Percentiles rank a stretch among this genome's conserved stretches.
phyloP scores from a whole-genome alignment of 2,329 filamentous ascomycete genomes.

The Leptoxyphium fumago region DNA sequence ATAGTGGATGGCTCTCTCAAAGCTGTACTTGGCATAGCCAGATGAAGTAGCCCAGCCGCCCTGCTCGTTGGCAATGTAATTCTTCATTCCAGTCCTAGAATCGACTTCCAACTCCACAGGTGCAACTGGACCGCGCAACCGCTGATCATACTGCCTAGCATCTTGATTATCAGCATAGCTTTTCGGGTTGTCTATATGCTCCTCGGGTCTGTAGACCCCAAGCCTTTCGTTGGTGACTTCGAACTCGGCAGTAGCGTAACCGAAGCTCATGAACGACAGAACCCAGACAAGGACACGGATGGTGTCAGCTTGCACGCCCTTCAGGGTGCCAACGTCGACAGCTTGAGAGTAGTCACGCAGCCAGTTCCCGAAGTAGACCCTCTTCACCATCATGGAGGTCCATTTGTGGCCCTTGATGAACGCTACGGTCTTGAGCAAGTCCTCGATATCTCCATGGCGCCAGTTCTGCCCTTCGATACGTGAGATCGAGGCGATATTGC shows the following conservation, averaged over 20 bases:
- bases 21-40: constrained; percentile 41
- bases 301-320: constrained; percentile 77
- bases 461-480: constrained; percentile 34
- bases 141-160: constrained; percentile 65
- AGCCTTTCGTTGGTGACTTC: constrained; percentile 68
- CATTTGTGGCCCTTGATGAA: constrained; percentile 58
- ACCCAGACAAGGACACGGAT: constrained; percentile 83
- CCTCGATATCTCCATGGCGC: constrained; percentile 39
- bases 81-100: constrained; percentile 77
- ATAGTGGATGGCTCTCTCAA: constrained; percentile 33
- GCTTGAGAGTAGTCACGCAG: constrained; percentile 71
- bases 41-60: constrained; percentile 82
- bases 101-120: constrained; percentile 32
- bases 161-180: constrained; percentile 72
- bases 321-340: constrained; percentile 83
- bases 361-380: constrained; percentile 67
- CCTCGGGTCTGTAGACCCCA: constrained; percentile 67
- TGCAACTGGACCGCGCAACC: constrained; percentile 63
- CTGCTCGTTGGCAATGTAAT: constrained; percentile 88
- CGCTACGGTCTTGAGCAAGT: constrained; percentile 34
- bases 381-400: constrained; percentile 71
- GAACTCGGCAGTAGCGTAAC: constrained; percentile 70
- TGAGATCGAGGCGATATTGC: constrained; percentile 31
- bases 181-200: constrained; percentile 61
- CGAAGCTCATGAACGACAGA: constrained; percentile 78